A percentile compares a stretch with the other conserved stretches of the same genome.
These are phyloP conservation scores for Ceratobasidium sp. DNA, from an alignment of 1,284 basidiomycete species.

Conservation along the genomic window DNA sequence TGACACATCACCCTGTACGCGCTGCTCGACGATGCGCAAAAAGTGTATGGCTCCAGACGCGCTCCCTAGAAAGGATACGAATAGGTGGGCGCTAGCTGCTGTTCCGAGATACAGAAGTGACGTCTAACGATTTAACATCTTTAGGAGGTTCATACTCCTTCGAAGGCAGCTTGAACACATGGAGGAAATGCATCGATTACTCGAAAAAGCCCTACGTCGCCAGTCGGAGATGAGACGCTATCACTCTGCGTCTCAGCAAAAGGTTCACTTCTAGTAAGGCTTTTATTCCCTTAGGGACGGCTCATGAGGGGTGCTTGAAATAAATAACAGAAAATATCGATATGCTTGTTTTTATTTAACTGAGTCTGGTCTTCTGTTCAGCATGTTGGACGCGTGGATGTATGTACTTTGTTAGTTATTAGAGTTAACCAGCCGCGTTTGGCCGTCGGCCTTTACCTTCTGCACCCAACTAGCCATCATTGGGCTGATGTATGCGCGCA, in stretches of 20 bases:
- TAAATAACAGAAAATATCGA: neutral
- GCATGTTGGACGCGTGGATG: neutral
- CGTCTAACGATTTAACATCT: neutral
- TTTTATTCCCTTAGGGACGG: neutral
- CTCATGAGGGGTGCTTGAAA: neutral
- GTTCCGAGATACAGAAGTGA: neutral
- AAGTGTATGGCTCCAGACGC: neutral
- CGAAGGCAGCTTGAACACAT: slow-evolving; percentile 12
- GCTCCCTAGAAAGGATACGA: neutral
- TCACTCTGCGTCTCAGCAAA: neutral
- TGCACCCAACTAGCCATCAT: too few relatives aligned
- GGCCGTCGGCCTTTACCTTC: too few relatives aligned
- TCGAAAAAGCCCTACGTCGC: neutral
- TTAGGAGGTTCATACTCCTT: slow-evolving; percentile 1
- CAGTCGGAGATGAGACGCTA: neutral
- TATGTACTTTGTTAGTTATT: neutral
- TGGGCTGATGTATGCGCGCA: too few relatives aligned
- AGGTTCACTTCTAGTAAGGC: neutral
- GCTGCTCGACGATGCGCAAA: neutral
- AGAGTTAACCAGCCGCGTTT: too few relatives aligned
- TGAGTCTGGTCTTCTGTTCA: neutral
- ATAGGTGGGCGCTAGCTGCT: neutral
- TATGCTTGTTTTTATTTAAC: neutral
- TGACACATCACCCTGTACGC: neutral
- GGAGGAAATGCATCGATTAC: slow-evolving; percentile 11